These are phyloP conservation scores for Kalmusia sp. DNA, from an alignment of 2,329 filamentous ascomycete genomes.

Conservation along the genomic window DNA sequence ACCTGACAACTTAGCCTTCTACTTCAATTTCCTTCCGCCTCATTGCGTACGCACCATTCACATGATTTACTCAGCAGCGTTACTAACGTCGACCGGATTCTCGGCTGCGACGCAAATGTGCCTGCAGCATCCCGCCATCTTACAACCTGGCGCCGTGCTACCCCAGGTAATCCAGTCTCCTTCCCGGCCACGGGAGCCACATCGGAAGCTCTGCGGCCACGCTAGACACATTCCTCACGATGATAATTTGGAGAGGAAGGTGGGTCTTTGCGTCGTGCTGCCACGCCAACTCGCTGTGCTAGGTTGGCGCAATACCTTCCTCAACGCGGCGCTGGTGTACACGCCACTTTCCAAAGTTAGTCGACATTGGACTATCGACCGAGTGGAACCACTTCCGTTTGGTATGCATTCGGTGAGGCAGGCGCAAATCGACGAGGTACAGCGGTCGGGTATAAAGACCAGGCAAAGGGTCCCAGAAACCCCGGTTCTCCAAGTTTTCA, in stretches of 20 bases:
- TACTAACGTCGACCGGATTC: background rate
- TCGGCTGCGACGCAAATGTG: constrained; percentile 2
- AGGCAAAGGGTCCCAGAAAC: background rate
- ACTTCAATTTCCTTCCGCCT: background rate
- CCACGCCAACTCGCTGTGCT: constrained; percentile 9
- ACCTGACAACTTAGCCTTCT: constrained; percentile 1
- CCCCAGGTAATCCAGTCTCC: background rate
- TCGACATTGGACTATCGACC: constrained; percentile 3
- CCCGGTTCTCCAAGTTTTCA: constrained; percentile 1
- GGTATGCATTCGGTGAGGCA: too few relatives aligned
- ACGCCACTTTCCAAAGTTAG: constrained; percentile 12
- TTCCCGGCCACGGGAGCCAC: background rate
- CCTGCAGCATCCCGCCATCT: background rate
- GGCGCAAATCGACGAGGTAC: too few relatives aligned
- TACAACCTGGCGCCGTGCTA: constrained; percentile 1
- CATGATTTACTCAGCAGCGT: background rate
- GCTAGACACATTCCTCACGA: background rate
- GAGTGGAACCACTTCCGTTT: background rate
- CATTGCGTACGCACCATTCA: background rate
- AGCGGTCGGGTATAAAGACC: background rate
- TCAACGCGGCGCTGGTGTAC: constrained; percentile 21
- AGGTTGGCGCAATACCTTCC: constrained; percentile 15
- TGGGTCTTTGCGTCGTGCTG: constrained; percentile 8
- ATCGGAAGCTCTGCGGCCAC: background rate
- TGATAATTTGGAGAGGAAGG: background rate